Percentiles rank a stretch among this genome's conserved stretches.
Conservation (phyloP, 2,329 filamentous ascomycete species). For the Fusarium anthophilum region DNA sequence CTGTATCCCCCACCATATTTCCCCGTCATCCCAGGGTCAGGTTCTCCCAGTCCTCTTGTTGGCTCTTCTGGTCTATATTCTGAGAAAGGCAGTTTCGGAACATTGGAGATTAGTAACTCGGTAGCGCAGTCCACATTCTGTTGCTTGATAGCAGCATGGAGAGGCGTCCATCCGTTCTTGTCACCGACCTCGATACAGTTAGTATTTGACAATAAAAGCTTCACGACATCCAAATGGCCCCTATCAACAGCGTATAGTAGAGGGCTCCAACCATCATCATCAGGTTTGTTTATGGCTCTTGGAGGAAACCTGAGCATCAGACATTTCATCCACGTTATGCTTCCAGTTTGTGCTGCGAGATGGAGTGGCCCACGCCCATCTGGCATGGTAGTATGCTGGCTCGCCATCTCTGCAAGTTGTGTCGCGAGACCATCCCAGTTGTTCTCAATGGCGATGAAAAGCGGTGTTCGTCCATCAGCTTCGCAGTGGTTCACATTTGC, state of each 20-base stretch:
- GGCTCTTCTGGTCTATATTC: not conserved
- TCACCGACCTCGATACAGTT: not conserved
- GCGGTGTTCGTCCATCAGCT: not conserved
- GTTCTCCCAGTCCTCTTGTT: rapidly evolving
- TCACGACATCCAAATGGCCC: not conserved
- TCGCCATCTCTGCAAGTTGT: not conserved
- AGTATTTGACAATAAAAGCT: not conserved
- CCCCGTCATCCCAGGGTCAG: not conserved
- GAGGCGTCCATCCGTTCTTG: not conserved
- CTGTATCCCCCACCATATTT: not conserved
- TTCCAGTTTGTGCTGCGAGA: not conserved
- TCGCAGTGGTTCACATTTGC: not conserved
- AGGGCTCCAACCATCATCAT: rapidly evolving
- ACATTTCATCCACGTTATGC: not conserved
- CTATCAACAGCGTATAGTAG: not conserved
- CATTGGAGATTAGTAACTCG: rapidly evolving
- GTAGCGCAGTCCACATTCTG: rapidly evolving
- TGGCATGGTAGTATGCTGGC: rapidly evolving
- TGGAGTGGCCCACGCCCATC: rapidly evolving
- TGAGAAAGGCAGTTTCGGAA: not conserved
- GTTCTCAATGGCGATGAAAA: not conserved
- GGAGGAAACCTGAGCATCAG: not conserved
- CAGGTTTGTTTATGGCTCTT: not conserved
- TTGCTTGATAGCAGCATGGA: not conserved
- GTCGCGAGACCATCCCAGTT: not conserved